Evolutionary conservation across 257 asterid species (phyloP).

Genomic region (Nemophila menziesii): DNA sequence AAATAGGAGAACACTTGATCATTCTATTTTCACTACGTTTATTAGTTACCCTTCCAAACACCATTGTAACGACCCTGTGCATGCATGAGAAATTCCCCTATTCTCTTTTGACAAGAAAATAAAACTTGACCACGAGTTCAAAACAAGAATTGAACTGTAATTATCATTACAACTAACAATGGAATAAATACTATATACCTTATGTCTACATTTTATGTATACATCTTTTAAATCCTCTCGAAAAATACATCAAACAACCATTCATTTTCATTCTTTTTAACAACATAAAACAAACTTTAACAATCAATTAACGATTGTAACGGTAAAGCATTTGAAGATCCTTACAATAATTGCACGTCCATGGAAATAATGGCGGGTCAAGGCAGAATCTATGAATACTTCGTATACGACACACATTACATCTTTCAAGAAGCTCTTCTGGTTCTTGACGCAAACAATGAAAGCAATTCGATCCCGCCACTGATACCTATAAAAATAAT

Average conservation of each 20-base stretch:
- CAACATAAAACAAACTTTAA: constrained; percentile 4
- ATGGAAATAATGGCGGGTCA: constrained; percentile 78
- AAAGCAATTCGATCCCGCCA: constrained; percentile 36
- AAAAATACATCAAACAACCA: constrained; percentile 10
- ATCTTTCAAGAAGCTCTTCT: constrained; percentile 60
- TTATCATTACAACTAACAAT: too few relatives aligned
- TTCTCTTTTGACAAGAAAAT: too few relatives aligned
- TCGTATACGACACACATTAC: constrained; percentile 44
- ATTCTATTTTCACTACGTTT: too few relatives aligned
- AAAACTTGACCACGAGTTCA: too few relatives aligned
- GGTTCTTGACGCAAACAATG: constrained; percentile 58
- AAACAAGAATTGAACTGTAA: too few relatives aligned
- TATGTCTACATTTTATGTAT: not conserved
- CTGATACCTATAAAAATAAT: constrained; percentile 33
- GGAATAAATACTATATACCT: too few relatives aligned
- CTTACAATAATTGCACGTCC: constrained; percentile 65
- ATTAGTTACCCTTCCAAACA: too few relatives aligned
- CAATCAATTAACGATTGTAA: constrained; percentile 10
- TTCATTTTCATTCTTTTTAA: constrained; percentile 11
- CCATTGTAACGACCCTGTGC: too few relatives aligned
- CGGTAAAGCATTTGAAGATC: constrained; percentile 46
- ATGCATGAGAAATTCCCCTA: too few relatives aligned
- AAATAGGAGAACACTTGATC: too few relatives aligned
- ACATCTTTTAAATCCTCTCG: not conserved
- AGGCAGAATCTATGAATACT: constrained; percentile 66